Evolutionary conservation across 441 rosid genomes (phyloP), one percentile per base, ranked within the genome.

Genomic region (Corymbia calophylla): DNA sequence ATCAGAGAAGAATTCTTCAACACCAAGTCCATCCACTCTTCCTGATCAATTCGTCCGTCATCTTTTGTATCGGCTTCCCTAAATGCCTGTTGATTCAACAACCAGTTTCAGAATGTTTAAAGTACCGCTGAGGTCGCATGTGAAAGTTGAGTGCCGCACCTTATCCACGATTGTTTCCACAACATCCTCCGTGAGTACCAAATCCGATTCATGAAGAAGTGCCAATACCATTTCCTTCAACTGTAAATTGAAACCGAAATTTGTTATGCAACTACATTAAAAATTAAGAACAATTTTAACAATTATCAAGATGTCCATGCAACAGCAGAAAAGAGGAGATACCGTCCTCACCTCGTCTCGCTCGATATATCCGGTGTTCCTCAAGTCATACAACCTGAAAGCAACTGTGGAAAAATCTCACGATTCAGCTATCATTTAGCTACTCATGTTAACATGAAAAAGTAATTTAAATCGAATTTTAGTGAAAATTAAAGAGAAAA

Each of bases 151-250:
- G 5, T 39, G 68, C 48, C 70, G 73, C 90, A 96, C 99, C 97
- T 94, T 95, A 90, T 95, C 96, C 19, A 97, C 98, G 23, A 97
- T 97, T n/a, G 91, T 66, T 94, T 97, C 96, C 39, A 97, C 94
- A 31, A 92, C 88, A 86, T 97, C 99, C 44, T 96, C 96, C 0
- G 97, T 93, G 35, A 97, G 93, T 14, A 91, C 54, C 66, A 97
- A 94, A 64, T 96, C 98, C 0, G 99, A 97, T 94, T 97, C 99
- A 18, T 95, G 94, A 90, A 97, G 93, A 88, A 97, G 97, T 9
- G 98, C 99, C 88, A 94, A 62, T 8, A 97, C 98, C 99, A 97
- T 97, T 93, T 94, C 97, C 93, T 94, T 97, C 93, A 97, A 91
- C 99, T 97, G 92, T 77, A 68, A 32, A 32, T 68, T 32, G 80